Evolutionary conservation across 2,329 filamentous ascomycete genomes (phyloP), one percentile per base, ranked within the genome.

Genomic region (Fusarium succisae): DNA sequence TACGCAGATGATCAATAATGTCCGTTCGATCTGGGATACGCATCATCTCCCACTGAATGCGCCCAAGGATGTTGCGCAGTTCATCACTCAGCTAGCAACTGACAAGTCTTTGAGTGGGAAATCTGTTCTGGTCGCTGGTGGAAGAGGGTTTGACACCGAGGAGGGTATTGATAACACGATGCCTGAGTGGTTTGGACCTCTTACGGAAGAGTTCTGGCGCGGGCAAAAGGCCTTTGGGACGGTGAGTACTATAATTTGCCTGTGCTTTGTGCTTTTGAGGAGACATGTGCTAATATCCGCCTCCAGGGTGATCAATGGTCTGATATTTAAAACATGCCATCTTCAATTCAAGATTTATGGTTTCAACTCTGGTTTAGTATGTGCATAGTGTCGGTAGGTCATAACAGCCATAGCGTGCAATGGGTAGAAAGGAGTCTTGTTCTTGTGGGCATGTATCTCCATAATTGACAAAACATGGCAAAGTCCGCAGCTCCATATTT

Each of bases 311-410:
- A 37, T 26, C 15, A 44, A 15, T 63, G 60, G 60, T 63, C 53
- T 3, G 20, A 57, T 5, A 63, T 37, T 1, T 63, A 8, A n/a
- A 32, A 9, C n/a, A n/a, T n/a, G n/a, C n/a, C n/a, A n/a, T n/a
- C n/a, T n/a, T n/a, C n/a, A n/a, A n/a, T n/a, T n/a, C n/a, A n/a
- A n/a, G n/a, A n/a, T n/a, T n/a, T n/a, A n/a, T n/a, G n/a, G n/a
- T n/a, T n/a, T n/a, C n/a, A n/a, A n/a, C n/a, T n/a, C n/a, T n/a
- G n/a, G n/a, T n/a, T n/a, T n/a, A n/a, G n/a, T n/a, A n/a, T n/a
- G n/a, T n/a, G n/a, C n/a, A n/a, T n/a, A n/a, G n/a, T 18, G 4
- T 1, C 15, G 8, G 15, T 2, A 18, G 0, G 11, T 32, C 0
- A n/a, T 24, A 14, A 8, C 8, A 20, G 15, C 17, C 48, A 20